A percentile compares a stretch with the other conserved stretches of the same genome.
phyloP scores from a whole-genome alignment of 164 flowering plant species.

The Magnolia sinica region DNA sequence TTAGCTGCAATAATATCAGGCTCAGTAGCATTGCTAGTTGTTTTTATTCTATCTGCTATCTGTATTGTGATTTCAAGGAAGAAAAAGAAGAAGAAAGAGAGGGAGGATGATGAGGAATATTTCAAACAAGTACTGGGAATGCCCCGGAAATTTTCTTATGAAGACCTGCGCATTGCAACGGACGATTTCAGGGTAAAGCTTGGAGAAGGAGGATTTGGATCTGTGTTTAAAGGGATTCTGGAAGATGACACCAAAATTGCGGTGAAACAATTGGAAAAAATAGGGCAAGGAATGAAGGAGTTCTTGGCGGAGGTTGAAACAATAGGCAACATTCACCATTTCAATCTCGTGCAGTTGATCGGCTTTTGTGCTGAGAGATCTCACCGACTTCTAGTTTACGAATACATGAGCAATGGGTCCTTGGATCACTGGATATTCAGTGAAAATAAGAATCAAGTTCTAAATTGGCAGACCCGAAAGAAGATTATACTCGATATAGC shows the following conservation, averaged over 20 bases:
- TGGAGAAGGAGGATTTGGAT: conserved; percentile 16
- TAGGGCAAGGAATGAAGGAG: conserved; percentile 13
- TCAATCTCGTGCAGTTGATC: conserved; percentile 11
- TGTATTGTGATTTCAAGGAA: background rate
- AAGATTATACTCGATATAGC: background rate
- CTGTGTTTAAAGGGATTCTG: conserved; percentile 11
- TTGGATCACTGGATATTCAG: conserved; percentile 9
- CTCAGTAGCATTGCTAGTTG: background rate
- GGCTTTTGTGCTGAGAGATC: conserved; percentile 13
- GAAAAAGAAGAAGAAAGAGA: background rate
- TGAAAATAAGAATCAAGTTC: background rate
- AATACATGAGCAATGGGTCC: conserved; percentile 18
- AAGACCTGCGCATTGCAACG: background rate
- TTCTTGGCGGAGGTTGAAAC: conserved; percentile 9
- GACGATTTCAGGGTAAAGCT: background rate
- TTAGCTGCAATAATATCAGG: background rate
- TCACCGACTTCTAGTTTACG: conserved; percentile 9
- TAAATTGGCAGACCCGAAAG: conserved; percentile 12
- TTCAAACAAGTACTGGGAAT: conserved; percentile 17
- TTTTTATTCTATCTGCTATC: background rate
- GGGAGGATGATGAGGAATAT: conserved; percentile 8
- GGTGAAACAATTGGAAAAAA: conserved; percentile 5
- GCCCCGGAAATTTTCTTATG: conserved; percentile 6
- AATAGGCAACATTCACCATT: conserved; percentile 13
- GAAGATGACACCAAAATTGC: conserved; percentile 12